Percentiles rank a stretch among this genome's conserved stretches.
Conservation (phyloP, 2,329 filamentous ascomycete species). For the Aspergillus costaricaensis region DNA sequence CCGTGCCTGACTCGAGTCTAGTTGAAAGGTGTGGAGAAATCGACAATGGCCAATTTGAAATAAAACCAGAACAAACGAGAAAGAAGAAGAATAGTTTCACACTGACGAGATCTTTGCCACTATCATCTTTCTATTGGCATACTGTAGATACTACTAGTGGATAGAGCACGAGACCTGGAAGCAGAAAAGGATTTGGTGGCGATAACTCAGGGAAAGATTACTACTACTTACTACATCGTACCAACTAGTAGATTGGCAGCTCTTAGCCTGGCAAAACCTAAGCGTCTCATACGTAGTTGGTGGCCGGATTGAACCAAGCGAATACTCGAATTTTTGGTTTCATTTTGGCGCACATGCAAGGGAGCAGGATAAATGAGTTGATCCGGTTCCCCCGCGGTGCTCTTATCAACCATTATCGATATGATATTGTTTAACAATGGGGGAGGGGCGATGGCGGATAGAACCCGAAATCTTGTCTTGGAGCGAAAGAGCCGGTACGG, state of each 20-base stretch:
- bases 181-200: slow-evolving; percentile 2
- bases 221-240: too few relatives aligned
- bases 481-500: not conserved
- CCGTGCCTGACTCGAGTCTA: not conserved
- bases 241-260: not conserved
- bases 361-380: slow-evolving; percentile 16
- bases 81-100: too few relatives aligned
- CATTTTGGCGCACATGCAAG: slow-evolving; percentile 23
- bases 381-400: slow-evolving; percentile 20
- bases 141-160: not conserved
- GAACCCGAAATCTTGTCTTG: not conserved
- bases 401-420: slow-evolving; percentile 26
- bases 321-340: not conserved
- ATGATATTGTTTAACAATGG: slow-evolving; percentile 5
- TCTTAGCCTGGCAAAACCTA: not conserved
- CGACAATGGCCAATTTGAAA: not conserved
- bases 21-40: not conserved
- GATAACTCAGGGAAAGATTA: not conserved
- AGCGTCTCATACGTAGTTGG: not conserved
- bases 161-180: not conserved
- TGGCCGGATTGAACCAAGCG: not conserved
- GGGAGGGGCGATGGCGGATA: not conserved
- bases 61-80: not conserved
- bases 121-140: not conserved
- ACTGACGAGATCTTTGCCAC: not conserved